These are phyloP conservation scores for Hortaea sp. DNA, from an alignment of 2,329 filamentous ascomycete genomes.

Conservation along the genomic window DNA sequence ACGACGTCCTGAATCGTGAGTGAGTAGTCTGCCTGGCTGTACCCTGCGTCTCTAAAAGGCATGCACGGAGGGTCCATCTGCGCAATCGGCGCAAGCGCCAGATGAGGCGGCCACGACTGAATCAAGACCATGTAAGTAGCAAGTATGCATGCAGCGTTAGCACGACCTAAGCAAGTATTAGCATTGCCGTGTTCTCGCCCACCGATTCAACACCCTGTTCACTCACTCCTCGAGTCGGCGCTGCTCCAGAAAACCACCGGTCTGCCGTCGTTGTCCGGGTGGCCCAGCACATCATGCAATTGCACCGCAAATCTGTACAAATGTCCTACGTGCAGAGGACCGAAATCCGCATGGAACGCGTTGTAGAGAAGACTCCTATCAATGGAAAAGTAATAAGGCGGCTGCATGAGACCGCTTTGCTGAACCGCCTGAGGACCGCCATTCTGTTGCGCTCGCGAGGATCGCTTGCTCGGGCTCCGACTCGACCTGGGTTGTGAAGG, in stretches of 20 bases:
- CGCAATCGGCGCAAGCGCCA: slow-evolving; percentile 88
- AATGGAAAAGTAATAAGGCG: slow-evolving; percentile 90
- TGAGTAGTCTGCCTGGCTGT: slow-evolving; percentile 95
- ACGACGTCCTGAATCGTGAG: slow-evolving; percentile 95
- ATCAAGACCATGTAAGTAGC: slow-evolving; percentile 99
- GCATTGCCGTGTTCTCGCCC: no score
- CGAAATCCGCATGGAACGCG: slow-evolving; percentile 97
- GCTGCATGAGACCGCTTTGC: slow-evolving; percentile 34
- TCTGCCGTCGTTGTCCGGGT: slow-evolving; percentile 78
- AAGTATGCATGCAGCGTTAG: slow-evolving; percentile 87
- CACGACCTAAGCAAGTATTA: slow-evolving; percentile 50
- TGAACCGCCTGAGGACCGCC: slow-evolving; percentile 44
- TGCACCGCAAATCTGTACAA: slow-evolving; percentile 92
- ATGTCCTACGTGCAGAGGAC: slow-evolving; percentile 92
- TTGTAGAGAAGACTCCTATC: slow-evolving; percentile 83
- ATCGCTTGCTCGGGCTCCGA: slow-evolving; percentile 65
- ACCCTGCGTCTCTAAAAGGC: slow-evolving; percentile 96
- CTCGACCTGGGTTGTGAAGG: slow-evolving; percentile 43
- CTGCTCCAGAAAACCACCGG: slow-evolving; percentile 95
- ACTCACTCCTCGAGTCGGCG: slow-evolving; percentile 79
- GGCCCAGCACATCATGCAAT: slow-evolving; percentile 88
- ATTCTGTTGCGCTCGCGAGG: slow-evolving; percentile 47
- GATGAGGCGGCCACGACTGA: slow-evolving; percentile 92
- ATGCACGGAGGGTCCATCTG: slow-evolving; percentile 96
- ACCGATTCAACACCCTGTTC: no score